A percentile compares a stretch with the other conserved stretches of the same genome.
Conservation (phyloP, 2,329 filamentous ascomycete species). For the Alternaria infectoria region DNA sequence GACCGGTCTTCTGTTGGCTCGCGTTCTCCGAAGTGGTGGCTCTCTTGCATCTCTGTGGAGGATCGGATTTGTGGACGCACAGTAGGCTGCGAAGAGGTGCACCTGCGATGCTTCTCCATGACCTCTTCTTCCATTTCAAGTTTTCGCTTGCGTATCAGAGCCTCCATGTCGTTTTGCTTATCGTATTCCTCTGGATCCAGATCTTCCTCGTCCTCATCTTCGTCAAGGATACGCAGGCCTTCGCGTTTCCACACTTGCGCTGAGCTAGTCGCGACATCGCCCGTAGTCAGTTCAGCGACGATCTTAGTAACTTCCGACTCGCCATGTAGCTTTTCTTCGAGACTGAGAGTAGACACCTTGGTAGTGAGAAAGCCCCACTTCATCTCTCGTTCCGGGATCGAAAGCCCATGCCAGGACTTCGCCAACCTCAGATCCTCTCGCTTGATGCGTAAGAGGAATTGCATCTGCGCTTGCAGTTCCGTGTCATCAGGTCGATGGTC, state of each 20-base stretch:
- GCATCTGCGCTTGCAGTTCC: conserved; percentile 38
- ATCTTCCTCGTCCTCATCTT: conserved; percentile 47
- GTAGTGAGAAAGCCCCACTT: conserved; percentile 57
- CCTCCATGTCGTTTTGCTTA: conserved; percentile 40
- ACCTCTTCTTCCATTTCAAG: conserved; percentile 27
- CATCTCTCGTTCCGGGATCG: conserved; percentile 50
- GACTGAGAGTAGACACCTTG: conserved; percentile 46
- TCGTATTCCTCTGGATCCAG: conserved; percentile 24
- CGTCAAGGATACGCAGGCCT: conserved; percentile 55
- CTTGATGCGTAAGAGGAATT: conserved; percentile 45
- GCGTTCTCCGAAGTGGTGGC: background rate
- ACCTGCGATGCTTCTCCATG: background rate
- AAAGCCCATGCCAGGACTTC: conserved; percentile 51
- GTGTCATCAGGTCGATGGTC: conserved; percentile 16
- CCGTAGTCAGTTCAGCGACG: conserved; percentile 41
- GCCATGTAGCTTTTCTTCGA: conserved; percentile 50
- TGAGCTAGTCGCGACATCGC: conserved; percentile 49
- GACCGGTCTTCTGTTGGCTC: background rate
- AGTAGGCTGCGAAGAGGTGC: background rate
- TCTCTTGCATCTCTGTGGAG: background rate
- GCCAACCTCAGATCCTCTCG: conserved; percentile 37
- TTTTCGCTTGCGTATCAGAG: conserved; percentile 49
- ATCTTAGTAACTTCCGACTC: conserved; percentile 48
- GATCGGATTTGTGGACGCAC: background rate
- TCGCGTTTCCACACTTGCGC: conserved; percentile 56